A percentile compares a stretch with the other conserved stretches of the same genome.
These are phyloP conservation scores for Nothophytophthora sp. DNA, from an alignment of 352 stramenopile genomes.

Conservation along the genomic window DNA sequence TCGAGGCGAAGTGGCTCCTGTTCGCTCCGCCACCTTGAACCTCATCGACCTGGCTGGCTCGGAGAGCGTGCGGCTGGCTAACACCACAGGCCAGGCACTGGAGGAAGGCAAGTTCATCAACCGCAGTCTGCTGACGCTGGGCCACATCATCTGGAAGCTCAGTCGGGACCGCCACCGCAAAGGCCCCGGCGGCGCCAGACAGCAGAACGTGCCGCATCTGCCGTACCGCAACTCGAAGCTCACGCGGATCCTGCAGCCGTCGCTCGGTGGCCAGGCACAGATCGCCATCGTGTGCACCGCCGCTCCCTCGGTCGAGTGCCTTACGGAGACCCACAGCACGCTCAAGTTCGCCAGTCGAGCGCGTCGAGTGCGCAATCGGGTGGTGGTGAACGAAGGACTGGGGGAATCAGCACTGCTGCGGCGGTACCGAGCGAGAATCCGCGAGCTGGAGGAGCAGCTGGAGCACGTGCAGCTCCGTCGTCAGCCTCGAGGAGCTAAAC, in stretches of 20 bases:
- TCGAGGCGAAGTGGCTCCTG: slow-evolving; percentile 21
- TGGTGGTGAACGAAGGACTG: slow-evolving; percentile 87
- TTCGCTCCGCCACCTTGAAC: slow-evolving; percentile 86
- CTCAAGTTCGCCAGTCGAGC: slow-evolving; percentile 96
- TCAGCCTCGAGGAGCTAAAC: slow-evolving; percentile 13
- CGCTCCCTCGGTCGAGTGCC: slow-evolving; percentile 92
- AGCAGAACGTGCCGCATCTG: slow-evolving; percentile 65
- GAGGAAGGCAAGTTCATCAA: slow-evolving; percentile 93
- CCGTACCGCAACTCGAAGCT: slow-evolving; percentile 99
- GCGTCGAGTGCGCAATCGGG: slow-evolving; percentile 92
- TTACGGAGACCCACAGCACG: slow-evolving; percentile 95
- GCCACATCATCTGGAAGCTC: slow-evolving; percentile 95
- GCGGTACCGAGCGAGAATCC: slow-evolving; percentile 71
- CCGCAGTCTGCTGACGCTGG: slow-evolving; percentile 89
- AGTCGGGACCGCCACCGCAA: slow-evolving; percentile 50
- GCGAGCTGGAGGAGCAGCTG: slow-evolving; percentile 66
- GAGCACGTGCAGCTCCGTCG: slow-evolving; percentile 55
- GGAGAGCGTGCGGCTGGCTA: slow-evolving; percentile 81
- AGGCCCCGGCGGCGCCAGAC: slow-evolving; percentile 8
- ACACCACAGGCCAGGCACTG: slow-evolving; percentile 73
- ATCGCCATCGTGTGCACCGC: slow-evolving; percentile 98
- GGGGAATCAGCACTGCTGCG: slow-evolving; percentile 66
- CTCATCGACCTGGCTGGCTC: slow-evolving; percentile 92
- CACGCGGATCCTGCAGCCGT: slow-evolving; percentile 97
- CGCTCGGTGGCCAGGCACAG: slow-evolving; percentile 94